Conservation (phyloP, 345 rosid genomes). For the Acer yangbiense region DNA sequence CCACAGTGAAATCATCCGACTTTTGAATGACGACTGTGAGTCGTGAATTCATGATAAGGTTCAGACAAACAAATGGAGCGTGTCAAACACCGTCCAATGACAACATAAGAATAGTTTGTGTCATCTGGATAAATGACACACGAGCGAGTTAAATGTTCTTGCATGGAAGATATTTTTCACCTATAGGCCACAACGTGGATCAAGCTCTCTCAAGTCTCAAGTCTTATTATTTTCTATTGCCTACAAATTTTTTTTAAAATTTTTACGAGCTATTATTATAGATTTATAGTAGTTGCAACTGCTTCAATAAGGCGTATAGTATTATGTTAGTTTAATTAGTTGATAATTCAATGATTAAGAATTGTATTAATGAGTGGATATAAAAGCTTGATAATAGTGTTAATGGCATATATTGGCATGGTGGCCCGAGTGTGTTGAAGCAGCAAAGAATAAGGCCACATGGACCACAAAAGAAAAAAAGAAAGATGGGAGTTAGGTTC, state of each 20-base stretch:
- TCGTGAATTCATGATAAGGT: no score
- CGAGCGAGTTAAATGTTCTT: not conserved
- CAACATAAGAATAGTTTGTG: not conserved
- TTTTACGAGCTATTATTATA: no score
- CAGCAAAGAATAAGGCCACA: not conserved
- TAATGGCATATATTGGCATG: not conserved
- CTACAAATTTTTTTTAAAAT: no score
- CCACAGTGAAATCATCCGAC: constrained; percentile 12
- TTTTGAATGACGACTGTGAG: not conserved
- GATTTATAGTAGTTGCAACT: constrained; percentile 2
- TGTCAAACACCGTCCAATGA: not conserved
- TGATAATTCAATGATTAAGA: no score
- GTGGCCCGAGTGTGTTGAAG: not conserved
- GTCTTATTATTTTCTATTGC: no score
- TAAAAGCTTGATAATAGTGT: not conserved
- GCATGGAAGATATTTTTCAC: constrained; percentile 3
- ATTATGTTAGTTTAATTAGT: no score
- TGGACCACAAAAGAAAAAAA: constrained; percentile 21
- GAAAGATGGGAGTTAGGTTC: constrained; percentile 14
- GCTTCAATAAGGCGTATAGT: not conserved
- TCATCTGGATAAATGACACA: not conserved
- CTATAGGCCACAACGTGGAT: not conserved
- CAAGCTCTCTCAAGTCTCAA: not conserved
- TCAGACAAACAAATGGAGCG: not conserved
- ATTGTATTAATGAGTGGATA: no score